phyloP scores from a whole-genome alignment of 192 early-diverging fungal genomes.

The Backusella tuberculispora region DNA sequence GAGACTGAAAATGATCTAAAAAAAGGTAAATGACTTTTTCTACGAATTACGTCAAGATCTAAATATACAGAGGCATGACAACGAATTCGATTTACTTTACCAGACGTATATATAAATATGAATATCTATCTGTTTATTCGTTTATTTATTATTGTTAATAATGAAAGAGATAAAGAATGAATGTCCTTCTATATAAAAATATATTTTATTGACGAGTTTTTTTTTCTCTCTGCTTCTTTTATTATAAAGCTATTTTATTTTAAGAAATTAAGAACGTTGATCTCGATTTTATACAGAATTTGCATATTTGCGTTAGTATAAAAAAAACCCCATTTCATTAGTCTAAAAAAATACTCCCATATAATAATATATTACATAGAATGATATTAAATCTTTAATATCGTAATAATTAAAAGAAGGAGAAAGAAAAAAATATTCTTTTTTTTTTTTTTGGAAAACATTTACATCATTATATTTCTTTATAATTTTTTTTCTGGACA shows the following conservation, averaged over 20 bases:
- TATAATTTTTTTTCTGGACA: background rate
- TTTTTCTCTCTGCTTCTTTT: background rate
- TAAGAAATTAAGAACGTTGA: conserved; percentile 6
- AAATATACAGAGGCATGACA: too few relatives aligned
- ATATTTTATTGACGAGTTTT: background rate
- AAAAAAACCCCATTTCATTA: background rate
- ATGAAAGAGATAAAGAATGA: background rate
- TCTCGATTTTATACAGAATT: background rate
- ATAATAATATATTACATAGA: background rate
- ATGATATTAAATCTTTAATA: background rate
- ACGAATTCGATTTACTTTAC: too few relatives aligned
- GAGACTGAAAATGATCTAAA: conserved; percentile 8
- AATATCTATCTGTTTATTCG: too few relatives aligned
- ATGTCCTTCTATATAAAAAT: background rate
- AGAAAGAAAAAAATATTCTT: background rate
- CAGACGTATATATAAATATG: too few relatives aligned
- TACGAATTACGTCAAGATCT: background rate
- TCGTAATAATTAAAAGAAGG: background rate
- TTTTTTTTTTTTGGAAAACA: background rate
- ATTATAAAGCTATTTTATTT: conserved; percentile 7
- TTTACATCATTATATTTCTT: background rate
- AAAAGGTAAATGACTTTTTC: background rate
- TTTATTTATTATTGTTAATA: background rate
- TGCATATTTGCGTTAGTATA: background rate
- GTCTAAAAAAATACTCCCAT: background rate